Conservation (phyloP, 345 rosid genomes). For the Salix exigua region DNA sequence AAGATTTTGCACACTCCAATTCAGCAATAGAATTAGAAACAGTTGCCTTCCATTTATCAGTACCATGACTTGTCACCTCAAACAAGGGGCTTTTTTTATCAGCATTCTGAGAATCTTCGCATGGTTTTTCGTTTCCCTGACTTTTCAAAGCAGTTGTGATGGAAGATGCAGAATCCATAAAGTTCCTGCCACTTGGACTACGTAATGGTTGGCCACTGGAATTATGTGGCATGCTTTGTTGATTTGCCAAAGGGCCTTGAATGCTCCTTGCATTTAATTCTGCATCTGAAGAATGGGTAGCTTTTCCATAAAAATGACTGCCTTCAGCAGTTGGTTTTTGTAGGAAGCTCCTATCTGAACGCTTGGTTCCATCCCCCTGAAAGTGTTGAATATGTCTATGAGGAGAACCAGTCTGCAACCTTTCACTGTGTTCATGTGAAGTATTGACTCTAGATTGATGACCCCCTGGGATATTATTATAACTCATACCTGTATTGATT, state of each 20-base stretch:
- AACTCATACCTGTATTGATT: constrained; percentile 18
- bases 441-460: constrained; percentile 32
- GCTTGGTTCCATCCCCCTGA: constrained; percentile 38
- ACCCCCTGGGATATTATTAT: constrained; percentile 18
- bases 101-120: constrained; percentile 27
- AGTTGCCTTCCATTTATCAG: constrained; percentile 38
- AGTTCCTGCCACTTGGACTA: constrained; percentile 45
- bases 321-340: constrained; percentile 46
- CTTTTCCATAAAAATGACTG: constrained; percentile 38
- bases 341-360: constrained; percentile 37
- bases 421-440: constrained; percentile 39
- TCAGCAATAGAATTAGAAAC: constrained; percentile 35
- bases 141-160: constrained; percentile 20
- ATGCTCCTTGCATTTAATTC: constrained; percentile 34
- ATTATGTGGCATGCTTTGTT: constrained; percentile 22
- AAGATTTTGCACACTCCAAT: constrained; percentile 32
- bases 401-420: constrained; percentile 41
- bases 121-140: constrained; percentile 32
- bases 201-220: constrained; percentile 35
- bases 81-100: constrained; percentile 19
- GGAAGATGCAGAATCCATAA: constrained; percentile 29
- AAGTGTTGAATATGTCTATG: constrained; percentile 32
- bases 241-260: constrained; percentile 36
- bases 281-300: constrained; percentile 29
- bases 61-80: constrained; percentile 28